phyloP scores from a whole-genome alignment of 2,329 filamentous ascomycete genomes.

The Myriosclerotinia curreyana region DNA sequence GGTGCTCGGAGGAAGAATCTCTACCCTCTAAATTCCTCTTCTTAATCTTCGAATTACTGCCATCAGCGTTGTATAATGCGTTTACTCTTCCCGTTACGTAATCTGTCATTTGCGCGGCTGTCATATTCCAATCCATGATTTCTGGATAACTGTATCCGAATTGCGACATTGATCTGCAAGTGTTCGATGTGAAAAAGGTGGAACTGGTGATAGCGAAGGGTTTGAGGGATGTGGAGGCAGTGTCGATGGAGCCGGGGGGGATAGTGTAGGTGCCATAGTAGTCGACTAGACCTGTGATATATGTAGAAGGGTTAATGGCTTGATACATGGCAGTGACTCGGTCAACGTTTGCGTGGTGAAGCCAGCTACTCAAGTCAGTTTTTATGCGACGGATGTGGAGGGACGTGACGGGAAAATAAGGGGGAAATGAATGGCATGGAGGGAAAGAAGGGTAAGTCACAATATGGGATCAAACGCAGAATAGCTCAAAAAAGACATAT shows the following conservation, averaged over 20 bases:
- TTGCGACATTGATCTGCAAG: slow-evolving; percentile 24
- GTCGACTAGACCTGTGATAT: slow-evolving; percentile 37
- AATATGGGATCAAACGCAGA: slow-evolving; percentile 50
- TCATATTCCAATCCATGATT: slow-evolving; percentile 50
- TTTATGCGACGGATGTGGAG: neutral
- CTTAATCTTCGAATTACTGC: slow-evolving; percentile 14
- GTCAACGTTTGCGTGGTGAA: slow-evolving; percentile 58
- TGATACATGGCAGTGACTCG: slow-evolving; percentile 55
- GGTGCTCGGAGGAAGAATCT: neutral
- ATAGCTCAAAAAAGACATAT: slow-evolving; percentile 45
- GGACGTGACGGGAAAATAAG: neutral
- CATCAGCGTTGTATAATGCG: slow-evolving; percentile 45
- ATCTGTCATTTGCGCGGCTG: slow-evolving; percentile 49
- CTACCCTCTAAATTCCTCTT: neutral
- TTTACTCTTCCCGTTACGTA: slow-evolving; percentile 62
- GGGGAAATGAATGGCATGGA: neutral
- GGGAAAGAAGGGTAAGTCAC: slow-evolving; percentile 36
- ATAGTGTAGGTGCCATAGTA: slow-evolving; percentile 40
- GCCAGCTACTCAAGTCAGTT: slow-evolving; percentile 42
- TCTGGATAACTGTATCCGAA: slow-evolving; percentile 37
- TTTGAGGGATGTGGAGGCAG: slow-evolving; percentile 32
- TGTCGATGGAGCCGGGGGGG: slow-evolving; percentile 29
- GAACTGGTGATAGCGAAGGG: slow-evolving; percentile 36
- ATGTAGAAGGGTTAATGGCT: slow-evolving; percentile 41
- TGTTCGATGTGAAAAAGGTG: slow-evolving; percentile 29